Evolutionary conservation across 2,329 filamentous ascomycete genomes (phyloP), one percentile per base, ranked within the genome.

Genomic region (Dendrostoma leiphaemia): DNA sequence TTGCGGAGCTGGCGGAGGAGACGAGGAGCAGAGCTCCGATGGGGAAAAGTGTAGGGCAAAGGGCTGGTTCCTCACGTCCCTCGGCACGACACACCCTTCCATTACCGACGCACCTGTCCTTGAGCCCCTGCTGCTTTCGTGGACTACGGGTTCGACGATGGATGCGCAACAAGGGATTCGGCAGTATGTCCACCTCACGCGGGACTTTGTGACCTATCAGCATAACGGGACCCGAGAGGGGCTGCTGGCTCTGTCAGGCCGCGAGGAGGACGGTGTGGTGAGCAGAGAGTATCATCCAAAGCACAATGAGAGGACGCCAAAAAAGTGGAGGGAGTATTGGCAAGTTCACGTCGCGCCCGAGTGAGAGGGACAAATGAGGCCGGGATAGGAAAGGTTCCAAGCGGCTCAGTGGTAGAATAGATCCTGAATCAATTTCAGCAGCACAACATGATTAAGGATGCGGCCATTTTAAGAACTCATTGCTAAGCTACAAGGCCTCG

Each of bases 91-190:
- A 0, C 85, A 89, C 61, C 83, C 85, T 0, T 82, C 78, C 9
- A 81, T 86, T 19, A 87, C 85, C 0, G 85, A 88, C 62, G 85
- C 85, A 15, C 84, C 85, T 0, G 71, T 88, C 3, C 75, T 89
- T 7, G 79, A 86, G 57, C 85, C 85, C 0, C 69, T 78, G 48
- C 69, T 88, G 26, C 72, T 88, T 41, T 76, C 79, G 53, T 80
- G 81, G 71, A 81, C 82, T 0, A 87, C 84, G 0, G 82, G 83
- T 0, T 80, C 84, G 0, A 79, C 73, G 1, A 75, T 86, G n/a
- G 71, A 83, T 51, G 79, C 79, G 1, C 73, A 72, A 40, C 74
- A 82, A 53, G 84, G 81, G 1, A 64, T 88, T 38, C 65, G 71
- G 28, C 78, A 86, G 66, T 88, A 88, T 60, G 82, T 87, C 26